Conservation (phyloP, 805 yeast species). For the Metschnikowia aberdeeniae region DNA sequence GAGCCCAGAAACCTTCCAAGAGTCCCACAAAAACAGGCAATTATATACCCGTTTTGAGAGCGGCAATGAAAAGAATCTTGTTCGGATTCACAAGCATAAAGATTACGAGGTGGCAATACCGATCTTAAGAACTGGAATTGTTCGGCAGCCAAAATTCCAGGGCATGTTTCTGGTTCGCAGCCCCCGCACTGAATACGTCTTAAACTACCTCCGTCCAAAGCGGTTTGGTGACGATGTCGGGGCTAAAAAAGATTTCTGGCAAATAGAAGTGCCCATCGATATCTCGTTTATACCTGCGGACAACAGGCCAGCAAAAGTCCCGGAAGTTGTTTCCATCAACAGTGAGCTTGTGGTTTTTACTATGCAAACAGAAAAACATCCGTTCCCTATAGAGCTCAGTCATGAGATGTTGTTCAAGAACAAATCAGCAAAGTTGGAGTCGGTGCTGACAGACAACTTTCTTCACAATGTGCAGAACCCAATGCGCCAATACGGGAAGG, state of each 20-base stretch:
- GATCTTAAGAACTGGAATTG: constrained; percentile 24
- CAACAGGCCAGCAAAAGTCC: constrained; percentile 9
- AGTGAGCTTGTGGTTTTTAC: constrained; percentile 32
- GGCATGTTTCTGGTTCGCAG: constrained; percentile 33
- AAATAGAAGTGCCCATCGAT: constrained; percentile 29
- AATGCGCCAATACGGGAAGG: constrained; percentile 30
- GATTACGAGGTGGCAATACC: constrained; percentile 31
- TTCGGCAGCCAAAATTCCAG: constrained; percentile 28
- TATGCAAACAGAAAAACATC: constrained; percentile 27
- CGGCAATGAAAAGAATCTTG: background rate
- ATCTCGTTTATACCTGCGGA: constrained; percentile 12
- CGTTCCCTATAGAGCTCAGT: constrained; percentile 34
- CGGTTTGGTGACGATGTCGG: constrained; percentile 13
- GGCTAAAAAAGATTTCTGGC: constrained; percentile 12
- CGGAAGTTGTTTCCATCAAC: constrained; percentile 25
- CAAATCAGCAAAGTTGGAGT: constrained; percentile 7
- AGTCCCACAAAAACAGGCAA: constrained; percentile 12
- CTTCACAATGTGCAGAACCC: constrained; percentile 28
- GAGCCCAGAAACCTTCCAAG: background rate
- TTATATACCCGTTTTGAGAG: constrained; percentile 11
- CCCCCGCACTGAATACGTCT: constrained; percentile 27
- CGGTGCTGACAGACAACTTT: constrained; percentile 24
- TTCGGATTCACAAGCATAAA: constrained; percentile 4
- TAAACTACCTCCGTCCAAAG: constrained; percentile 23
- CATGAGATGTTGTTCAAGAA: constrained; percentile 35